Evolutionary conservation across 352 stramenopile species (phyloP).

Genomic region (Phytopythium vexans): DNA sequence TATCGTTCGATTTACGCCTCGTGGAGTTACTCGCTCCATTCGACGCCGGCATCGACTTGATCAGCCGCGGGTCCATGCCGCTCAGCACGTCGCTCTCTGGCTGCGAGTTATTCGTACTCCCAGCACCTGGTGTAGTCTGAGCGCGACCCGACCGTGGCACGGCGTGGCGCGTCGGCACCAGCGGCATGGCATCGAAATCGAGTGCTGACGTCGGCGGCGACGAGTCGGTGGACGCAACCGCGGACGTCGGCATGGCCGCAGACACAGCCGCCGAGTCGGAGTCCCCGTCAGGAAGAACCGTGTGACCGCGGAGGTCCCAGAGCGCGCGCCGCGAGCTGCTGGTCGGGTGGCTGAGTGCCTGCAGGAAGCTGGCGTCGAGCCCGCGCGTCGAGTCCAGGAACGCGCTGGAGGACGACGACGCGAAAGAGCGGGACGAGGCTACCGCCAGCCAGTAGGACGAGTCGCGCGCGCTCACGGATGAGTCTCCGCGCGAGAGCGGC

Average conservation of each 20-base stretch:
- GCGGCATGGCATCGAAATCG: conserved; percentile 18
- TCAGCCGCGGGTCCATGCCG: background rate
- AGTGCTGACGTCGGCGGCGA: conserved; percentile 12
- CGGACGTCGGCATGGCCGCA: too few relatives aligned
- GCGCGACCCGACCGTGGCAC: conserved; percentile 7
- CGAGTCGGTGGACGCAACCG: background rate
- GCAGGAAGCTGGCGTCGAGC: conserved; percentile 25
- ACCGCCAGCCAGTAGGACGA: conserved; percentile 62
- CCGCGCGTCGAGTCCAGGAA: conserved; percentile 19
- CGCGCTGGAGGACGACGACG: conserved; percentile 19
- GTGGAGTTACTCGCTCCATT: too few relatives aligned
- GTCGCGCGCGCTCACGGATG: conserved; percentile 57
- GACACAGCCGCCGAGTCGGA: background rate
- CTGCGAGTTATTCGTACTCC: too few relatives aligned
- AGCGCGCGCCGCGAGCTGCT: conserved; percentile 13
- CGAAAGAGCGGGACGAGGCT: conserved; percentile 27
- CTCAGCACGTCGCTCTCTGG: too few relatives aligned
- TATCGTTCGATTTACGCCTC: too few relatives aligned
- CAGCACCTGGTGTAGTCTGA: background rate
- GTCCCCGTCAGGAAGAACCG: background rate
- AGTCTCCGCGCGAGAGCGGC: conserved; percentile 26
- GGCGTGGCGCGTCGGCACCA: conserved; percentile 10
- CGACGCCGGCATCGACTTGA: conserved; percentile 2
- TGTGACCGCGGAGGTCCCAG: conserved; percentile 8
- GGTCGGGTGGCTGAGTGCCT: conserved; percentile 11